Evolutionary conservation across 2,329 filamentous ascomycete genomes (phyloP).

Genomic region (Cladosporium sphaerospermum): DNA sequence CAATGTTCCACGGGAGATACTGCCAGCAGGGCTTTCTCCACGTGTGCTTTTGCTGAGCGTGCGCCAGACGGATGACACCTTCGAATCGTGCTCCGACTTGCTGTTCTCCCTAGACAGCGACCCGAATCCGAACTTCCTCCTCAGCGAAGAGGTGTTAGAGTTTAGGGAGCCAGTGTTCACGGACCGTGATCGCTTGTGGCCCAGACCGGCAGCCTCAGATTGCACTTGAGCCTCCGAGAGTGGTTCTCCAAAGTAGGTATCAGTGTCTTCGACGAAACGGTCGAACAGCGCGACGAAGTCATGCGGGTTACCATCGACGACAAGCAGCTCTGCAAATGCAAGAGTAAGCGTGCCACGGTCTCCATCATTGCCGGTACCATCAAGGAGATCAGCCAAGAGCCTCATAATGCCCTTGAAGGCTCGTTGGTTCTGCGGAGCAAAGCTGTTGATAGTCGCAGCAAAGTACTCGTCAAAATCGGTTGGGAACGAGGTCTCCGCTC

Average conservation of each 20-base stretch:
- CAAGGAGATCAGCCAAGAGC: conserved; percentile 77
- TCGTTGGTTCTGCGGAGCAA: conserved; percentile 57
- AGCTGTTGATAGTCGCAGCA: conserved; percentile 44
- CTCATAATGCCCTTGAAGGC: conserved; percentile 81
- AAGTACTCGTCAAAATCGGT: conserved; percentile 63
- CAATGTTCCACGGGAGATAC: conserved; percentile 60
- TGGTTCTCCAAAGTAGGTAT: conserved; percentile 73
- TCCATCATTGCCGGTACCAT: conserved; percentile 84
- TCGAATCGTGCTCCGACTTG: conserved; percentile 62
- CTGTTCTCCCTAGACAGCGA: conserved; percentile 68
- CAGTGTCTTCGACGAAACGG: conserved; percentile 81
- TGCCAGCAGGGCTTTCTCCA: conserved; percentile 53
- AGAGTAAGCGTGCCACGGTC: conserved; percentile 83
- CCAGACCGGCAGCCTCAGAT: conserved; percentile 18
- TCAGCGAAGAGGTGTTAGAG: conserved; percentile 80
- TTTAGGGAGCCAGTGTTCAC: conserved; percentile 64
- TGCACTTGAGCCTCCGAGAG: conserved; percentile 22
- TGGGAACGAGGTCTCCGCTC: conserved; percentile 56
- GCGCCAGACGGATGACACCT: conserved; percentile 72
- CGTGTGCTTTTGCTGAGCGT: conserved; percentile 77
- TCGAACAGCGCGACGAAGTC: conserved; percentile 86
- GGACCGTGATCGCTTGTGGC: conserved; percentile 49
- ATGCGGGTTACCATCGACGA: conserved; percentile 68
- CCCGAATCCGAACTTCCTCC: conserved; percentile 77
- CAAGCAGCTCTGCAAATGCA: conserved; percentile 81